Base-by-base conservation (phyloP, 2,329 filamentous ascomycete genomes). In the Penicillium sp. region DNA sequence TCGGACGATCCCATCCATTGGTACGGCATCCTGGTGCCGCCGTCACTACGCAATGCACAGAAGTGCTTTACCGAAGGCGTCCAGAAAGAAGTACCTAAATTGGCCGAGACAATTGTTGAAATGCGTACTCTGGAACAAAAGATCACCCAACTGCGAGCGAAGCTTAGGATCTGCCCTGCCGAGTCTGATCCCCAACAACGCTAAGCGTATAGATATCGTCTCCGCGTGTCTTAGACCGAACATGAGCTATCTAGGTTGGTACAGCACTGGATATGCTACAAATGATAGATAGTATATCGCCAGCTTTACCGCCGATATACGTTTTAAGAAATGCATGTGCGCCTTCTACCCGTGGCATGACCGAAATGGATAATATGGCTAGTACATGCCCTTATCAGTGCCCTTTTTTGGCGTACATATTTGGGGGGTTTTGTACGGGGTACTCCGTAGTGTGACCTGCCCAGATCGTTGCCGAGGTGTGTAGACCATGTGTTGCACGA, bases 21-120 rank as follows among this genome's bases (percentile, higher is more conserved):
- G 74, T 77, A 74, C 54, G 74, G 74, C 5, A 71, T 77, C 32
- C 60, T 77, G 10, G 67, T 73, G 14, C 70, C 74, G 3, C 63
- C 64, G 8, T 64, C 70, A 20, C 62, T 77, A 28, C 71, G 71
- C 44, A 64, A 50, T 29, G 69, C 73, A 3, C 74, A 76, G 54
- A 61, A 52, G 39, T 67, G 65, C 11, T 77, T 77, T 49, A 62
- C 57, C 6, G 52, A 58, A n/a, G 70, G 63, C 11, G 54, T 74
- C n/a, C 61, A 67, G 22, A 57, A 58, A 7, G 51, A 58, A 1
- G 55, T 74, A 20, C 63, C 71, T 2, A 56, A 65, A 20, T 51
- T 76, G 45, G 63, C 69, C 11, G 66, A 59, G 36, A 58, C 69
- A 3, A 49, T 63, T 5, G 56, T 60, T n/a, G 64, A 71, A 51